Evolutionary conservation across 768 basidiomycete genomes (phyloP), one percentile per base, ranked within the genome.

Genomic region (Russula compacta): DNA sequence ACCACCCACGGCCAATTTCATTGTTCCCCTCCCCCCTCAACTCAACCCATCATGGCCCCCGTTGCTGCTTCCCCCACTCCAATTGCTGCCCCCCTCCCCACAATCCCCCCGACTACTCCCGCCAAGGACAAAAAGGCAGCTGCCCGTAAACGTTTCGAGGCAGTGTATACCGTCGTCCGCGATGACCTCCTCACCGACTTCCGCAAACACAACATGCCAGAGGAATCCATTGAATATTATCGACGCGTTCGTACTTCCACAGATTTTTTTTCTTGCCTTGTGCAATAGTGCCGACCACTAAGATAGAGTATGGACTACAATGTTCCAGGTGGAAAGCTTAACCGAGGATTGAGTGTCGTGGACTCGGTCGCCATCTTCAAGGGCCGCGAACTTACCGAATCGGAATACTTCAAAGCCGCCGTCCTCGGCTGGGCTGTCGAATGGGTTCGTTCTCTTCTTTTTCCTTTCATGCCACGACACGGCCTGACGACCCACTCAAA

Each of bases 371-470:
- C 92, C 74, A 94, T 98, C 71, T 74, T 98, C 62, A 84, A 86
- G 61, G 91, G 88, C 1, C 76, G 82, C 2, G 50, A 75, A 17
- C 74, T 95, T 64, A 78, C 78, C 0, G 91, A 93, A 0, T 84
- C 89, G 6, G 94, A 98, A 75, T 98, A 95, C 76, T 78, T 87
- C 74, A 84, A 89, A 66, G 83, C 92, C 7, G 95, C 92, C 4
- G 75, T 95, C 35, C 79, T 98, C 33, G 95, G 95, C 4, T 98
- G 95, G 95, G 87, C 89, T 73, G 85, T 99, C 67, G 95, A 98
- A 74, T 79, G 98, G 63, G 95, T 95, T 64, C 67, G 91, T 80
- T n/a, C n/a, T 19, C 32, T 33, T 35, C 47, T 32, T 14, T 56
- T 35, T 42, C 4, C 48, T 1, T 15, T 11, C 29, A 44, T 5